phyloP scores from a whole-genome alignment of 257 asterid genomes.

The Oldenlandia corymbosa region DNA sequence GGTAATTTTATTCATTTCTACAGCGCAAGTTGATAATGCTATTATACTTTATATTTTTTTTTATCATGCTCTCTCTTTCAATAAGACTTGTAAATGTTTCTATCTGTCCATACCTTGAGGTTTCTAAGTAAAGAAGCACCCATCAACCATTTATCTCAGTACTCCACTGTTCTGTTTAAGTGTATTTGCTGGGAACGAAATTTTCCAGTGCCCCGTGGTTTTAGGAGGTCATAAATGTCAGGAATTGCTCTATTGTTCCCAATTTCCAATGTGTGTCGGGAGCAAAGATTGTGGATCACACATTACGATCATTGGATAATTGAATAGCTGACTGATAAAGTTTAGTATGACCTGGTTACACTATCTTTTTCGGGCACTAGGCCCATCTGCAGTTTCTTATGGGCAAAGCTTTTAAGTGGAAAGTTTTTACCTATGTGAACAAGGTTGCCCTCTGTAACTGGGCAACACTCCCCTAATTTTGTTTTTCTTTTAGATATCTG shows the following conservation, averaged over 20 bases:
- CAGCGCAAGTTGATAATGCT: neutral
- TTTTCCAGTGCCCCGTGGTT: neutral
- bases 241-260: neutral
- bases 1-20: slow-evolving; percentile 38
- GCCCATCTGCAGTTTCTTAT: neutral
- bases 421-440: neutral
- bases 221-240: neutral
- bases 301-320: no score
- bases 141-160: neutral
- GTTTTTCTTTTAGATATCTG: no score
- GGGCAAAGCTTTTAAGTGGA: neutral
- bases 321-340: neutral
- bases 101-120: no score
- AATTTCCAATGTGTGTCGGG: no score
- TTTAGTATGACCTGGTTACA: no score
- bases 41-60: neutral
- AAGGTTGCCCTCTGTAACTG: neutral
- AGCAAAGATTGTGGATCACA: neutral
- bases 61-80: neutral
- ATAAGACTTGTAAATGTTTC: neutral
- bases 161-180: neutral
- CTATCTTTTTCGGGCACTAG: neutral
- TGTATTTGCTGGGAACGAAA: neutral
- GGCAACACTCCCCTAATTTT: neutral
- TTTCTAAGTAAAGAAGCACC: neutral